Base-by-base conservation (phyloP, 495 filamentous ascomycete species). In the Jackrogersella minutella region DNA sequence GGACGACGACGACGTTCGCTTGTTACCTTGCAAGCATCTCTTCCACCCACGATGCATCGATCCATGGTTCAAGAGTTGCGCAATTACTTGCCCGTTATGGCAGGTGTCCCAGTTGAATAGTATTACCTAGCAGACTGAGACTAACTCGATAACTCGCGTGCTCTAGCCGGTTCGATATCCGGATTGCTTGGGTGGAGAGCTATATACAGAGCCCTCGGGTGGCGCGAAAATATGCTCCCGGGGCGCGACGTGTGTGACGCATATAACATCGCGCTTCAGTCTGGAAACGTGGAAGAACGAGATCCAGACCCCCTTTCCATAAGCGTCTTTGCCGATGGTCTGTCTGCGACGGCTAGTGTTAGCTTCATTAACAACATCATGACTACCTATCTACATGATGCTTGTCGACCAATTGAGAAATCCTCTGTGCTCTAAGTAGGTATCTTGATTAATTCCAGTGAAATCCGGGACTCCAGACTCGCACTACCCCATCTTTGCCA, bases 11-110 rank as follows among this genome's bases (percentile, higher is more conserved):
- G 24, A 47, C 14, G 43, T 47, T 47, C 43, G 43, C 8, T 22
- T 24, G 22, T 14, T 47, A 10, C 43, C 43, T 21, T 47, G 43
- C 13, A 13, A n/a, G 26, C 43, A 47, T 21, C 1, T 47, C 22
- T 47, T 47, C 24, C 43, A 47, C 24, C 43, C 43, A 47, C 43
- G 43, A 10, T 47, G 43, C 13, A 47, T 47, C 43, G 43, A 47
- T 13, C 43, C 43, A 28, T 47, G 43, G 43, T 26, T 47, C 43
- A 47, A 21, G 19, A 11, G 43, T 10, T 47, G 21, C 22, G 43
- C 43, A 28, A 28, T 47, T 14, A 47, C 43, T 47, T 47, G 43
- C 43, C 43, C 43, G 13, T 13, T 47, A 47, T 47, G 43, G 43
- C 43, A 47, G 43, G 43, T 47, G 43, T 28, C 21, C 43, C 43